Evolutionary conservation across 768 basidiomycete species (phyloP), one percentile per base, ranked within the genome.

Genomic region (Rhizopogon rudus): DNA sequence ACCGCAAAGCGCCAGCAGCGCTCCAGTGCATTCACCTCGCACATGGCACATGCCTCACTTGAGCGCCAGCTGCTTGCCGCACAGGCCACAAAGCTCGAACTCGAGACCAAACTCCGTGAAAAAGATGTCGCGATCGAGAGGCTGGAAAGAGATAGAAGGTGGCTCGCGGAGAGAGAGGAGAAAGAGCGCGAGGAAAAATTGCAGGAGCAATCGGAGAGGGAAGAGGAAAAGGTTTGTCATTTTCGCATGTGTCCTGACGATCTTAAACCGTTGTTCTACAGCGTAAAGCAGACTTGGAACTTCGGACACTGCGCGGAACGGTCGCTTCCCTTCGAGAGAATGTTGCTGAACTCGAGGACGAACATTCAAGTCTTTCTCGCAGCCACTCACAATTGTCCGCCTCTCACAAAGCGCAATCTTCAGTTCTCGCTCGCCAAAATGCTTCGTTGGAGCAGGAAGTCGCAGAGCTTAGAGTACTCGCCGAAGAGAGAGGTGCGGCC

Each of bases 161-260:
- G 77, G 74, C 76, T 90, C 49, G 73, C 84, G 0, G 87, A 90
- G 58, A 69, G 84, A 3, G 89, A 91, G 65, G 73, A 78, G 48
- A 81, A 84, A 39, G 87, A 90, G 57, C 73, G 81, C 22, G 81
- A 84, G 55, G 86, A 85, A 67, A 87, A 81, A 67, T 84, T 88
- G 54, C 67, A 66, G 9, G 81, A 88, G 53, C 73, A 79, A 14
- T 67, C 63, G 3, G 77, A 77, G 39, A 70, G 73, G 51, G 76
- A 77, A 4, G 77, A 80, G 55, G 83, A 86, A 58, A 87, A 84
- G 78, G 90, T 88, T 49, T 41, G 76, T 67, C 13, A 42, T 31
- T 44, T 10, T 10, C 20, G 14, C 52, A 14, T 10, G 22, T 9
- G 16, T 42, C 33, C 33, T n/a, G 13, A 29, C 10, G 17, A n/a